Percentiles rank a stretch among this genome's conserved stretches.
Evolutionary conservation across 2,329 filamentous ascomycete genomes (phyloP).

Genomic region (Scytalidium lignicola): DNA sequence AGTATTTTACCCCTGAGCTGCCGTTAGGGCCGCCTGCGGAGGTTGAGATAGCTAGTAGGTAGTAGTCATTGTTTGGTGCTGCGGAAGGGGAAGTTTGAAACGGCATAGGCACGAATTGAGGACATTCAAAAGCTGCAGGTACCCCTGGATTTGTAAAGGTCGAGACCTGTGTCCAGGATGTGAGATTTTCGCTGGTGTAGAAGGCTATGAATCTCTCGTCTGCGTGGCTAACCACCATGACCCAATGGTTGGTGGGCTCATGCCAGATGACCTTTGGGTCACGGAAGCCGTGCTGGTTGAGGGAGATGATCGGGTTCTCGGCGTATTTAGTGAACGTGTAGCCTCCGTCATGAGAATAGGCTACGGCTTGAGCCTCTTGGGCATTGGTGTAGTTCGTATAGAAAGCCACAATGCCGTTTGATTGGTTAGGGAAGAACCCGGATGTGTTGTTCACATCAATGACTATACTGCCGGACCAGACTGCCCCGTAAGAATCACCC

Average conservation of each 20-base stretch:
- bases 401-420: conserved; percentile 58
- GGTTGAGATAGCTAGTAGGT: conserved; percentile 46
- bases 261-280: conserved; percentile 63
- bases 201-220: conserved; percentile 54
- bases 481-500: conserved; percentile 38
- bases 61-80: conserved; percentile 17
- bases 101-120: conserved; percentile 54
- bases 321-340: conserved; percentile 57
- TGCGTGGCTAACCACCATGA: conserved; percentile 50
- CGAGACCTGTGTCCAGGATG: conserved; percentile 50
- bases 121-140: conserved; percentile 42
- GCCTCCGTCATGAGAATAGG: conserved; percentile 57
- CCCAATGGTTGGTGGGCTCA: conserved; percentile 42
- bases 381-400: conserved; percentile 37
- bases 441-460: conserved; percentile 60
- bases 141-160: conserved; percentile 56
- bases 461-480: conserved; percentile 52
- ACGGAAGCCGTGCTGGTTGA: conserved; percentile 46
- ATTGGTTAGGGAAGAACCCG: conserved; percentile 57
- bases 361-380: conserved; percentile 51
- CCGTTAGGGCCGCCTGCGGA: conserved; percentile 54
- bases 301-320: conserved; percentile 53
- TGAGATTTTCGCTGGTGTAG: conserved; percentile 55
- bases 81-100: conserved; percentile 29
- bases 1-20: conserved; percentile 51